Conservation (phyloP, 495 filamentous ascomycete genomes). For the Penicillium longicatenatum region DNA sequence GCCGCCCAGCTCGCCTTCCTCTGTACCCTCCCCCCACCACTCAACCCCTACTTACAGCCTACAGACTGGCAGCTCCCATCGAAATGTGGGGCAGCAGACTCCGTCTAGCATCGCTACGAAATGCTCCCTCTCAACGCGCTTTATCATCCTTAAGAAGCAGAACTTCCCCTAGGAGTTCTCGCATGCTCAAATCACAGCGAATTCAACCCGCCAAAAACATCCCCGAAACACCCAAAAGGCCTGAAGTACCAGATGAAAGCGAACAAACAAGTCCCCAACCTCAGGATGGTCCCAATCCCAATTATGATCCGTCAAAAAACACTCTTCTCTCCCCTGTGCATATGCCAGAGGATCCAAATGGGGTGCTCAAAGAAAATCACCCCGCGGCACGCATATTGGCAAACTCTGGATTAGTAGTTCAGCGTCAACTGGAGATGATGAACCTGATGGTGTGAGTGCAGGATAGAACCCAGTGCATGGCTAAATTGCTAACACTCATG, state of each 20-base stretch:
- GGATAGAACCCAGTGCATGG: background rate
- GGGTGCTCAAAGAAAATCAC: conserved; percentile 61
- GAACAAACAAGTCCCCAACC: conserved; percentile 11
- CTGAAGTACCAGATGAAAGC: conserved; percentile 12
- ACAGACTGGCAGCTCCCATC: background rate
- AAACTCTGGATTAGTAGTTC: conserved; percentile 65
- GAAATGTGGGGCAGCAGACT: conserved; percentile 38
- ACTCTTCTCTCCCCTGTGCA: conserved; percentile 55
- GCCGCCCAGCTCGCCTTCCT: background rate
- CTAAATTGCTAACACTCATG: background rate
- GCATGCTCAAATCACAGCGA: conserved; percentile 32
- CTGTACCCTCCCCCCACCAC: background rate
- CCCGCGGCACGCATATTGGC: conserved; percentile 60
- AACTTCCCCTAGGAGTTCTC: conserved; percentile 30
- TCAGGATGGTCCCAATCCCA: conserved; percentile 18
- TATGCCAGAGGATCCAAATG: conserved; percentile 64
- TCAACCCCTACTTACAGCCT: background rate
- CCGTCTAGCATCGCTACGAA: conserved; percentile 25
- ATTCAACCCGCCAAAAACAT: conserved; percentile 16
- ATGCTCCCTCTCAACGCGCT: conserved; percentile 28
- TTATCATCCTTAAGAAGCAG: conserved; percentile 36
- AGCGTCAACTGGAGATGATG: conserved; percentile 69
- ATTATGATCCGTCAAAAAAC: conserved; percentile 47
- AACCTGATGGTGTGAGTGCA: conserved; percentile 62
- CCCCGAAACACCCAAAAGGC: conserved; percentile 13